phyloP scores from a whole-genome alignment of 208 protist species.

The Trypanosoma congolense region DNA sequence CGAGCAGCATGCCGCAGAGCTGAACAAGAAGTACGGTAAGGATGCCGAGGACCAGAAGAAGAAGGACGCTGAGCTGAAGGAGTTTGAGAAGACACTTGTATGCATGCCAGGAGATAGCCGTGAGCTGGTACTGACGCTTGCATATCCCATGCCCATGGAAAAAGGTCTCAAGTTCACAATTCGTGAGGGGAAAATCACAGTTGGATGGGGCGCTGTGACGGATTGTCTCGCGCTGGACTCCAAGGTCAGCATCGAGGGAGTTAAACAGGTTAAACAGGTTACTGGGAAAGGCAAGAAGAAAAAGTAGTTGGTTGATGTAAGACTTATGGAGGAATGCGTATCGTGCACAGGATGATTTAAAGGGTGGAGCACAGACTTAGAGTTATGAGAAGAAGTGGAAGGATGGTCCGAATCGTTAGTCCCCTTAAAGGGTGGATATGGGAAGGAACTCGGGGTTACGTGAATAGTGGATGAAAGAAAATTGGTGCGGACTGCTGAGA shows the following conservation, averaged over 20 bases:
- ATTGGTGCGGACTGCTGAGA: no score
- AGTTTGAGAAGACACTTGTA: conserved; percentile 90
- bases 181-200: conserved; percentile 97
- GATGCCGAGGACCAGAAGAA: conserved; percentile 80
- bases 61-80: conserved; percentile 72
- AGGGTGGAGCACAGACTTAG: background rate
- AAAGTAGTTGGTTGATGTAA: conserved; percentile 16
- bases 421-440: no score
- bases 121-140: conserved; percentile 91
- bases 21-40: conserved; percentile 78
- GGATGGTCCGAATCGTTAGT: no score
- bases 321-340: background rate
- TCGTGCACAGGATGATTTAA: background rate
- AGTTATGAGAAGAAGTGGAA: no score
- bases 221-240: conserved; percentile 88
- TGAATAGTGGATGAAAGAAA: no score
- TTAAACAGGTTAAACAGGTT: conserved; percentile 24
- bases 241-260: conserved; percentile 85
- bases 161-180: conserved; percentile 97
- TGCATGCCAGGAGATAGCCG: conserved; percentile 98
- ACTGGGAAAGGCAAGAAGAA: conserved; percentile 32
- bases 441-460: no score
- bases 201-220: conserved; percentile 96
- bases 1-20: conserved; percentile 60
- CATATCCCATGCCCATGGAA: conserved; percentile 90